Conservation (phyloP, 2,329 filamentous ascomycete species). For the Colletotrichum melonis region DNA sequence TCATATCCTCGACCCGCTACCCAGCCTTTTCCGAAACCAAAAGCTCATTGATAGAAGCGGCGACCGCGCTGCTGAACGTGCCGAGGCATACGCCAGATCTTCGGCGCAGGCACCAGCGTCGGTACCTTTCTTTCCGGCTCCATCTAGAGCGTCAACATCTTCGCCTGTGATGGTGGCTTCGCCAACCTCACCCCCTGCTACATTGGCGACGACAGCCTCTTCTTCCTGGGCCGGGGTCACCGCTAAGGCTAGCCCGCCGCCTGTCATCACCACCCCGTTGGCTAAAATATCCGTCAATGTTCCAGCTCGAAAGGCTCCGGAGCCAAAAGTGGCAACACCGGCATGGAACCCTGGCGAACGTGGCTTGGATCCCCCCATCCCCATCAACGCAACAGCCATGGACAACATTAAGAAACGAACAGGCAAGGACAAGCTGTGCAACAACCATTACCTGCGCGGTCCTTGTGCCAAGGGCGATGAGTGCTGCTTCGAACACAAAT, state of each 20-base stretch:
- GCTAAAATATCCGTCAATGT: conserved; percentile 44
- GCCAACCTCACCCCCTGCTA: conserved; percentile 38
- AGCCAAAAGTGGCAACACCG: conserved; percentile 42
- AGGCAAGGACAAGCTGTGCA: conserved; percentile 68
- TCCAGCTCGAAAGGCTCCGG: conserved; percentile 13
- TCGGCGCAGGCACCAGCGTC: conserved; percentile 23
- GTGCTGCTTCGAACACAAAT: conserved; percentile 68
- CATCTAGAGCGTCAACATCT: conserved; percentile 28
- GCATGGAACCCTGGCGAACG: conserved; percentile 66
- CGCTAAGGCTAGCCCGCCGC: conserved; percentile 54
- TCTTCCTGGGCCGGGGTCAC: conserved; percentile 56
- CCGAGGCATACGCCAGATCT: conserved; percentile 24
- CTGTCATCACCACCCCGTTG: conserved; percentile 56
- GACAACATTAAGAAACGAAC: conserved; percentile 68
- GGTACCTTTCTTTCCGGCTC: not conserved
- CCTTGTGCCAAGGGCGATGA: conserved; percentile 65
- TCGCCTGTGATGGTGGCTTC: conserved; percentile 41
- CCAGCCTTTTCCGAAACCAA: conserved; percentile 64
- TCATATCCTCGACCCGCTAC: conserved; percentile 57
- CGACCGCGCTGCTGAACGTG: conserved; percentile 29
- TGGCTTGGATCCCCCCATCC: conserved; percentile 65
- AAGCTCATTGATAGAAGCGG: conserved; percentile 57
- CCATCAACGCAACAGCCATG: conserved; percentile 56
- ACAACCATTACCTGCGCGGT: conserved; percentile 70
- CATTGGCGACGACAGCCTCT: conserved; percentile 23